Conservation (phyloP, 2,329 filamentous ascomycete species). For the Pestalotiopsis sp. region DNA sequence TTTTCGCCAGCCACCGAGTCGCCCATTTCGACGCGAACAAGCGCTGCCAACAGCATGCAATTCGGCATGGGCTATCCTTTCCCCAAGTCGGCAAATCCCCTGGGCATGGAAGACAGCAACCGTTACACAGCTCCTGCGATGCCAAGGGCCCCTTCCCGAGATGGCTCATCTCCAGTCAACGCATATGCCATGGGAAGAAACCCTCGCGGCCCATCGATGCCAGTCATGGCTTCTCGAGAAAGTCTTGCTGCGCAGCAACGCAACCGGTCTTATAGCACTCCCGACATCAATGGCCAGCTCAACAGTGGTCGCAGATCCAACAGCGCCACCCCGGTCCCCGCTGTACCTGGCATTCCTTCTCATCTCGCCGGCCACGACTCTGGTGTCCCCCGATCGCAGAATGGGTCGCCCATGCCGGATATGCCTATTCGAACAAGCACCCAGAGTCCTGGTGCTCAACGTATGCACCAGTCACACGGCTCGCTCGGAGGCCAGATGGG, state of each 20-base stretch:
- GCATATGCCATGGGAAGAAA: slow-evolving; percentile 64
- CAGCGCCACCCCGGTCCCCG: slow-evolving; percentile 59
- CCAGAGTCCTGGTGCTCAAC: slow-evolving; percentile 68
- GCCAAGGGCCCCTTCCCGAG: slow-evolving; percentile 76
- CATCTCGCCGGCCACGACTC: slow-evolving; percentile 54
- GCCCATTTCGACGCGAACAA: slow-evolving; percentile 73
- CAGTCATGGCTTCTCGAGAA: slow-evolving; percentile 63
- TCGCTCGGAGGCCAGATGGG: slow-evolving; percentile 53
- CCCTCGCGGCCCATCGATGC: slow-evolving; percentile 76
- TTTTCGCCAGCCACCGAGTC: slow-evolving; percentile 88
- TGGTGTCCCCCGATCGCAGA: slow-evolving; percentile 75
- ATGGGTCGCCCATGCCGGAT: slow-evolving; percentile 71
- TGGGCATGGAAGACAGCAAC: slow-evolving; percentile 71
- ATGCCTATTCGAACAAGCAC: slow-evolving; percentile 68
- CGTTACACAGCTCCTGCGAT: slow-evolving; percentile 88
- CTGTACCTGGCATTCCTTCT: slow-evolving; percentile 74
- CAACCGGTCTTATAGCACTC: slow-evolving; percentile 89
- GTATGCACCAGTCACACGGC: slow-evolving; percentile 48
- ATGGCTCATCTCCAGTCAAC: slow-evolving; percentile 65
- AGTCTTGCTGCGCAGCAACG: slow-evolving; percentile 66
- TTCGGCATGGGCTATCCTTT: slow-evolving; percentile 60
- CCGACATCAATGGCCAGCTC: slow-evolving; percentile 79
- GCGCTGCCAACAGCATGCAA: slow-evolving; percentile 75
- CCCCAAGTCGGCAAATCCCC: slow-evolving; percentile 70
- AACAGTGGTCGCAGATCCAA: slow-evolving; percentile 57